Percentiles rank a stretch among this genome's conserved stretches.
Evolutionary conservation across 2,329 filamentous ascomycete genomes (phyloP).

Genomic region (Trichoderma gracile): DNA sequence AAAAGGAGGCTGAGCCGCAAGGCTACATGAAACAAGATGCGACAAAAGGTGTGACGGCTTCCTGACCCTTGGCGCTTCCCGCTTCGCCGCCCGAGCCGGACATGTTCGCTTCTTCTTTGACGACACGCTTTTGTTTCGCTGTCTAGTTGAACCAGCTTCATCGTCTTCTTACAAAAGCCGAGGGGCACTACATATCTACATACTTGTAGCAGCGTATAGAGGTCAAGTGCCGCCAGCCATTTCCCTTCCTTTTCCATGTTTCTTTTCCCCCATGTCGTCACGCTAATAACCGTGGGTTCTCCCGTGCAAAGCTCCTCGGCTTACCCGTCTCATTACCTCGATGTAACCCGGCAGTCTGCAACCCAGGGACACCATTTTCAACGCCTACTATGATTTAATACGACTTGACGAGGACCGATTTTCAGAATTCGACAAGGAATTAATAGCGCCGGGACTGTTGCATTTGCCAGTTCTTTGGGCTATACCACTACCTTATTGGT

Average conservation of each 20-base stretch:
- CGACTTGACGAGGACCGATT: neutral
- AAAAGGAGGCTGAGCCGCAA: conserved; percentile 15
- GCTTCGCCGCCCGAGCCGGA: conserved; percentile 8
- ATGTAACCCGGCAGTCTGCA: neutral
- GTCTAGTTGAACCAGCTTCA: neutral
- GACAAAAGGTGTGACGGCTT: conserved; percentile 23
- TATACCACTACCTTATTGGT: neutral
- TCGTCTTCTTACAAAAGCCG: neutral
- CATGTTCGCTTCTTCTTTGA: neutral
- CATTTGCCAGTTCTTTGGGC: neutral
- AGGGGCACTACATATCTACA: too few relatives aligned
- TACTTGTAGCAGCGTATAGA: neutral
- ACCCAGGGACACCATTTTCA: neutral
- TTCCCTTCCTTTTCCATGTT: neutral
- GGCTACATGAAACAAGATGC: conserved; percentile 24
- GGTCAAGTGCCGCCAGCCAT: too few relatives aligned
- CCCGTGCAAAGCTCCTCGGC: neutral
- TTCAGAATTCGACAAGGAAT: neutral
- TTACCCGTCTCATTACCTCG: neutral
- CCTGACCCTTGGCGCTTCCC: conserved; percentile 19
- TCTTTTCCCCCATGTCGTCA: too few relatives aligned
- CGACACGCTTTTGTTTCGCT: neutral
- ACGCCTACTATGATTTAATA: neutral
- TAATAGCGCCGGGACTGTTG: neutral
- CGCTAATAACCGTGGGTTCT: neutral